Conservation (phyloP, 202 grass and related monocot species). For the Bolboschoenoplectus hybrid region DNA sequence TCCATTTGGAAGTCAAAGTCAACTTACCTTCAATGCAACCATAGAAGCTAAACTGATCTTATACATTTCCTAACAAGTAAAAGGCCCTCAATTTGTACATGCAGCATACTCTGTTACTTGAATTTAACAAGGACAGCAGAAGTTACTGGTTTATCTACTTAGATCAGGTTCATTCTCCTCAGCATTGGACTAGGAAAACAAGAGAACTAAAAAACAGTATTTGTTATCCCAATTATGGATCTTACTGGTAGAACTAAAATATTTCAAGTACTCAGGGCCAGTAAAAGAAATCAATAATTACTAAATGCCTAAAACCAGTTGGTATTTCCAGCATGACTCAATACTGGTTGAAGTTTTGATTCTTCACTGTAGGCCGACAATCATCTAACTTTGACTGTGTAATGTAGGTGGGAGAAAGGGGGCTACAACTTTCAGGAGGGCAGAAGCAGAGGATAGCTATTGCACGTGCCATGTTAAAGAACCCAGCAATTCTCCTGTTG, state of each 20-base stretch:
- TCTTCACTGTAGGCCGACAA: not conserved
- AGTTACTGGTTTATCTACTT: not conserved
- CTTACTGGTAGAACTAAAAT: not conserved
- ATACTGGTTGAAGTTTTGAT: not conserved
- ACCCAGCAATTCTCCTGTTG: constrained; percentile 90
- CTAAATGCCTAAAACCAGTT: not conserved
- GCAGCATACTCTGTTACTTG: constrained; percentile 8
- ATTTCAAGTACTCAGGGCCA: not conserved
- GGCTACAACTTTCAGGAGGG: constrained; percentile 87
- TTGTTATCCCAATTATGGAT: not conserved
- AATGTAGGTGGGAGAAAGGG: constrained; percentile 84
- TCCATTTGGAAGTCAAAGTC: constrained; percentile 12
- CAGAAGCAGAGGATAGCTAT: constrained; percentile 99
- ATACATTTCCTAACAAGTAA: constrained; percentile 14
- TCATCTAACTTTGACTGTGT: constrained; percentile 30
- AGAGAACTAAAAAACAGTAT: not conserved
- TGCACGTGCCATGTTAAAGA: constrained; percentile 95
- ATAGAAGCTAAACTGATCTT: not conserved
- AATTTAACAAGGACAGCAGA: not conserved
- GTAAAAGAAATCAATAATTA: not conserved
- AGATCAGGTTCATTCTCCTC: not conserved
- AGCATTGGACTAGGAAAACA: not conserved
- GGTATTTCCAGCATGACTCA: not conserved
- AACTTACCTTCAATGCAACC: constrained; percentile 3
- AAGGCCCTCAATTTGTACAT: not conserved